These are phyloP conservation scores for Aureobasidium namibiae DNA, from an alignment of 2,329 filamentous ascomycete species.

Conservation along the genomic window DNA sequence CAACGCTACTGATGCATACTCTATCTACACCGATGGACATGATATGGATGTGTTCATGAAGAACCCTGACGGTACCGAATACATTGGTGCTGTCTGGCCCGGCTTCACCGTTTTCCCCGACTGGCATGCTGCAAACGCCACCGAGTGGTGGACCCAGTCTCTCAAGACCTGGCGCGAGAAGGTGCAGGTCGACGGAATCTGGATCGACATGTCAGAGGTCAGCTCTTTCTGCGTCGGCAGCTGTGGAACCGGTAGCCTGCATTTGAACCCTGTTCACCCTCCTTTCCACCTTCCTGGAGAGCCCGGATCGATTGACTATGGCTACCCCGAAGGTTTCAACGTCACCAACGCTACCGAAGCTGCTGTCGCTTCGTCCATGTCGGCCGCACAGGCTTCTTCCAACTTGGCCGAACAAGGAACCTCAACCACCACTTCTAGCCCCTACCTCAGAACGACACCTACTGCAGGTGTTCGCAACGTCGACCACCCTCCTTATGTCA, in stretches of 20 bases:
- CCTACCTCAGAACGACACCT: constrained; percentile 51
- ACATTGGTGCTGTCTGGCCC: constrained; percentile 51
- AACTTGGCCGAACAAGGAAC: constrained; percentile 18
- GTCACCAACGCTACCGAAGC: constrained; percentile 61
- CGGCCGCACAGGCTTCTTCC: constrained; percentile 33
- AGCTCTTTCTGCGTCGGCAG: constrained; percentile 62
- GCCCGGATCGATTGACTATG: constrained; percentile 48
- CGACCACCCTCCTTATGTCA: constrained; percentile 66
- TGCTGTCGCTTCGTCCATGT: constrained; percentile 45
- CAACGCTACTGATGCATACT: constrained; percentile 58
- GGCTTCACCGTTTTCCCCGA: constrained; percentile 57
- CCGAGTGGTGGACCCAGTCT: constrained; percentile 52
- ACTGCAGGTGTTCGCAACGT: constrained; percentile 58
- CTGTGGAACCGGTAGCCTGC: constrained; percentile 58
- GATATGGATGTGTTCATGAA: constrained; percentile 27
- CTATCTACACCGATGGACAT: constrained; percentile 26
- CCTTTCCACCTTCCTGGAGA: constrained; percentile 59
- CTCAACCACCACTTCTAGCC: constrained; percentile 23
- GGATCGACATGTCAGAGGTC: constrained; percentile 57
- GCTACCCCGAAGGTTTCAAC: constrained; percentile 63
- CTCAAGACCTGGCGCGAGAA: constrained; percentile 46
- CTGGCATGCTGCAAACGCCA: constrained; percentile 51
- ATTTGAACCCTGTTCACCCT: constrained; percentile 60
- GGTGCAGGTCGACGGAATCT: constrained; percentile 45
- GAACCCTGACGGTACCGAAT: constrained; percentile 28